A percentile compares a stretch with the other conserved stretches of the same genome.
phyloP scores from a whole-genome alignment of 2,329 filamentous ascomycete species.

The Parastagonospora avenae region DNA sequence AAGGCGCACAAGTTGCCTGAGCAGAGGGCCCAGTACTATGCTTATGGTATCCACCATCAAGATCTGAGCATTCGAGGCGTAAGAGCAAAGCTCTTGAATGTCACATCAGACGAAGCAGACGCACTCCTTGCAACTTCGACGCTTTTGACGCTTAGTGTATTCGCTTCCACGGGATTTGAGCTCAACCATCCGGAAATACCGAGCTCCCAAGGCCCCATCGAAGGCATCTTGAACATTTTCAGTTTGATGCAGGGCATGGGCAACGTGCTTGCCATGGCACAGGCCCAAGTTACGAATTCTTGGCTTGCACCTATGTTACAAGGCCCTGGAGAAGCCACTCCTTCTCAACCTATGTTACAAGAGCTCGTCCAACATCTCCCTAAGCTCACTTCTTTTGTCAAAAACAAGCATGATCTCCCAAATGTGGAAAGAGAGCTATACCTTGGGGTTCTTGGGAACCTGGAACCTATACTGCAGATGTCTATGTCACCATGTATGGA shows the following conservation, averaged over 20 bases:
- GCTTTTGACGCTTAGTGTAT: constrained; percentile 37
- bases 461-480: constrained; percentile 27
- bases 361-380: constrained; percentile 29
- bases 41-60: constrained; percentile 45
- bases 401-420: constrained; percentile 22
- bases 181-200: constrained; percentile 12
- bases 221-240: constrained; percentile 43
- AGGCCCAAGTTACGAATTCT: constrained; percentile 22
- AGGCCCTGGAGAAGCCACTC: constrained; percentile 22
- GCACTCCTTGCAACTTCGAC: constrained; percentile 39
- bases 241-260: constrained; percentile 43
- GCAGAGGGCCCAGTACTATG: constrained; percentile 33
- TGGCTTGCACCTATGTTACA: constrained; percentile 31
- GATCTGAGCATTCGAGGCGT: constrained; percentile 42
- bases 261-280: constrained; percentile 31
- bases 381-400: constrained; percentile 22
- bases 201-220: constrained; percentile 23
- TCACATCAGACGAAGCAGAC: constrained; percentile 37
- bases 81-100: constrained; percentile 32
- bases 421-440: constrained; percentile 21
- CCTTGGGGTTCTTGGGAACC: constrained; percentile 18
- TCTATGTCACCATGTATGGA: constrained; percentile 30
- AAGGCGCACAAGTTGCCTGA: constrained; percentile 39
- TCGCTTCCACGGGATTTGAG: constrained; percentile 37
- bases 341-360: constrained; percentile 35